Base-by-base conservation (phyloP, 164 flowering plant species). In the Hamamelis virginiana region DNA sequence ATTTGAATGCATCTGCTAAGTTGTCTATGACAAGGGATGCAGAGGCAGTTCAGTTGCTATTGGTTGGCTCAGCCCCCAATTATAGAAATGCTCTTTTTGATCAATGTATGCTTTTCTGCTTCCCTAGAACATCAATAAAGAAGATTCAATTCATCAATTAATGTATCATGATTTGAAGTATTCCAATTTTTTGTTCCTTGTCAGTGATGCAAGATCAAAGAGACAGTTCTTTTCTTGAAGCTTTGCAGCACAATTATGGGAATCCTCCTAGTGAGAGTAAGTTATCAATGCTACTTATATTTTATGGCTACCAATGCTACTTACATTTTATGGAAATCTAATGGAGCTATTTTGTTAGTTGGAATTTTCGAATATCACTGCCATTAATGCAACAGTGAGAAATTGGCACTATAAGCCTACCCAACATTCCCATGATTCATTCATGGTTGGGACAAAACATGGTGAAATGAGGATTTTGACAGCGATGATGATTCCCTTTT, bases 1-100 rank as follows among this genome's bases (percentile, higher is more conserved):
- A 86, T 65, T 67, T 90, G 74, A 80, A 80, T 44, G 63, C 74
- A 41, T 75, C 81, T 45, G 71, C 77, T 47, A 83, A 72, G 64
- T 55, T 72, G 10, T 83, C 82, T 3, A 80, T 72, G 74, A 82
- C 85, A 25, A 85, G 87, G 80, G 96, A 88, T 78, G 81, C 89
- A 11, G 91, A 88, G 66, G 96, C 90, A 69, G 87, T 87, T 33
- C 90, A 83, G 76, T 72, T 88, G 73, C 83, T 90, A 43, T 74
- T 78, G 27, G 92, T 82, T 76, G 89, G 91, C 43, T 83, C 82
- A 26, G 48, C 88, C 19, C 86, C 89, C 27, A 85, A 74, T 72
- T 83, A 81, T 67, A 71, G 84, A 69, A 79, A 80, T 66, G 68
- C 77, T 38, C 74, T 85, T 70, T 88, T 63, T 60, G 89, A 88